A percentile compares a stretch with the other conserved stretches of the same genome.
Conservation (phyloP, 106 monocot genomes). For the Vanilla planifolia region DNA sequence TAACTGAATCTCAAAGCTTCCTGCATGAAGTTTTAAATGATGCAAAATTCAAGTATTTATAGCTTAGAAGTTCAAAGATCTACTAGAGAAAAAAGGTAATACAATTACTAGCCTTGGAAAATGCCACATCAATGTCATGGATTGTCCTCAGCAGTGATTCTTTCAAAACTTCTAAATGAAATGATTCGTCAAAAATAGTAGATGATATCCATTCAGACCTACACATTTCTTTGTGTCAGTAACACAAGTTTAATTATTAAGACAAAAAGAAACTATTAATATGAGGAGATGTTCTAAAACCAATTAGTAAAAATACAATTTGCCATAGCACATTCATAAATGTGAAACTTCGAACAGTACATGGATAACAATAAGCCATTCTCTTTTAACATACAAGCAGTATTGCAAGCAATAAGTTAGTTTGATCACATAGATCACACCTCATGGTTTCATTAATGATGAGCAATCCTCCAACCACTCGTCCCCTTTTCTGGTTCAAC, state of each 20-base stretch:
- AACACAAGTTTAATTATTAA: neutral
- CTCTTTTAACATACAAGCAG: too few species aligned
- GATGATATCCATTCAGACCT: constrained; percentile 36
- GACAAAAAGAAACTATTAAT: neutral
- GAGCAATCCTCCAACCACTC: too few species aligned
- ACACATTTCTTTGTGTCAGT: constrained; percentile 1
- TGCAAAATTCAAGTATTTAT: neutral
- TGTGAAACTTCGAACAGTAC: too few species aligned
- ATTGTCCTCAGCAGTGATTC: constrained; percentile 78
- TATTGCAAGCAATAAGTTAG: too few species aligned
- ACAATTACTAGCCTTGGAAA: constrained; percentile 71
- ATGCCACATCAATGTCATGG: constrained; percentile 79
- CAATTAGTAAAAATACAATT: neutral
- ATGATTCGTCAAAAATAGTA: constrained; percentile 43
- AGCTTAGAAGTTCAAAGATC: neutral
- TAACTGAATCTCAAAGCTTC: constrained; percentile 56
- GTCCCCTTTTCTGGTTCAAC: too few species aligned
- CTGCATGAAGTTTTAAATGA: constrained; percentile 30
- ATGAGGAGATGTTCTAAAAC: neutral
- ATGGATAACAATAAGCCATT: too few species aligned
- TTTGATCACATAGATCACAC: too few species aligned
- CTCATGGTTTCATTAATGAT: too few species aligned
- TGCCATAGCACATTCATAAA: neutral
- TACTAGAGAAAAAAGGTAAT: constrained; percentile 4
- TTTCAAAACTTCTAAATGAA: constrained; percentile 65